Base-by-base conservation (phyloP, 2,329 filamentous ascomycete genomes). In the Arthroderma sp. region DNA sequence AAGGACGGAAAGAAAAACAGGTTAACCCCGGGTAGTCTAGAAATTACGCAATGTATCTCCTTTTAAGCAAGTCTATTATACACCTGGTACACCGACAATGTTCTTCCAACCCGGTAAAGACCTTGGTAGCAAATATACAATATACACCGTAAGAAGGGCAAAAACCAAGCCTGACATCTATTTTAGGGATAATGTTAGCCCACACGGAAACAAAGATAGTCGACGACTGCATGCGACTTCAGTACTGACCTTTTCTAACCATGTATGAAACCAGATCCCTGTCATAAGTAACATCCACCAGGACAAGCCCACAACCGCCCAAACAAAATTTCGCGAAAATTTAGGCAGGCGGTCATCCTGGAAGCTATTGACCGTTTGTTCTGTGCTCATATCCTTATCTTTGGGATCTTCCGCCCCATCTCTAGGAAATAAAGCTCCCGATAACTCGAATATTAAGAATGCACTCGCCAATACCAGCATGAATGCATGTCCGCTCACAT, bases 231-330 rank as follows among this genome's bases (percentile, higher is more conserved):
- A 57, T 56, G 40, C 8, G 29, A 32, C 31, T n/a, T 15, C 33
- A 27, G 29, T 11, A 43, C 41, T 43, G 32, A 84, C 82, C 81
- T 96, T 98, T 69, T 98, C 91, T 56, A 93, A 81, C 88, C 89
- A 96, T 0, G 91, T 98, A 64, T 98, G 91, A 58, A 98, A 98
- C 72, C 89, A 98, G 34, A 93, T 88, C 2, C 88, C 88, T 36
- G 91, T 98, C 91, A 98, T 98, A 49, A 96, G 72, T 60, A 98
- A 65, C 91, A 98, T 98, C 85, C 91, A 96, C 69, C 81, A 76
- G 58, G 81, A 85, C 58, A 95, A 56, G 0, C 65, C 79, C 11
- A 83, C 74, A 28, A 95, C 77, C 0, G 58, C 72, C 27, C 73
- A 63, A 4, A 66, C 62, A 46, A 70, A 64, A 60, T 60, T 74